Conservation (phyloP, 2,329 filamentous ascomycete species). For the Aureobasidium zeae region DNA sequence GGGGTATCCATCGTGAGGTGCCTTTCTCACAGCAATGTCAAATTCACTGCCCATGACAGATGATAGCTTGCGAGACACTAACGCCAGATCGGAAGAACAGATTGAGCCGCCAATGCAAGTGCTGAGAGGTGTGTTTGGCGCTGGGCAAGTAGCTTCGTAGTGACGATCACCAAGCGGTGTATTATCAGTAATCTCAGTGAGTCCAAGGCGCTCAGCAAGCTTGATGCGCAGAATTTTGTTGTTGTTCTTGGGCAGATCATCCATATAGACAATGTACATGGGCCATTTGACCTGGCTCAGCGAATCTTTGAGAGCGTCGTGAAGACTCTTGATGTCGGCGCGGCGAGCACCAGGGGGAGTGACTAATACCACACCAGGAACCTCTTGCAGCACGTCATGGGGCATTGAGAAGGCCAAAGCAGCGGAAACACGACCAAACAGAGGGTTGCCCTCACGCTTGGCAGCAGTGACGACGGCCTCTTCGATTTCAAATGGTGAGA, state of each 20-base stretch:
- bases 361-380: slow-evolving; percentile 46
- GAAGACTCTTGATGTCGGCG: slow-evolving; percentile 42
- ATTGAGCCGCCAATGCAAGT: slow-evolving; percentile 31
- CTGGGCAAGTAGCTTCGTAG: slow-evolving; percentile 42
- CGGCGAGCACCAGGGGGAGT: slow-evolving; percentile 37
- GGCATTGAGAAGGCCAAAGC: slow-evolving; percentile 46
- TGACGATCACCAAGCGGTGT: slow-evolving; percentile 39
- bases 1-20: slow-evolving; percentile 24
- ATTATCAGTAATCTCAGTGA: slow-evolving; percentile 39
- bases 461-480: slow-evolving; percentile 45
- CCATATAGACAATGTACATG: slow-evolving; percentile 45
- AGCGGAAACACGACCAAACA: slow-evolving; percentile 40
- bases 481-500: slow-evolving; percentile 51
- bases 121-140: slow-evolving; percentile 39
- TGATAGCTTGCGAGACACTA: slow-evolving; percentile 15
- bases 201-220: slow-evolving; percentile 39
- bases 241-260: slow-evolving; percentile 48
- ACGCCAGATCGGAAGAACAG: slow-evolving; percentile 23
- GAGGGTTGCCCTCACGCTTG: slow-evolving; percentile 33
- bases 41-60: slow-evolving; percentile 15
- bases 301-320: slow-evolving; percentile 38
- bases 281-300: slow-evolving; percentile 48
- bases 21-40: slow-evolving; percentile 24
- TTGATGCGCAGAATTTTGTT: slow-evolving; percentile 50
- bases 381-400: slow-evolving; percentile 48